phyloP scores from a whole-genome alignment of 768 basidiomycete genomes.

The Krasilnikovozyma curviuscula region DNA sequence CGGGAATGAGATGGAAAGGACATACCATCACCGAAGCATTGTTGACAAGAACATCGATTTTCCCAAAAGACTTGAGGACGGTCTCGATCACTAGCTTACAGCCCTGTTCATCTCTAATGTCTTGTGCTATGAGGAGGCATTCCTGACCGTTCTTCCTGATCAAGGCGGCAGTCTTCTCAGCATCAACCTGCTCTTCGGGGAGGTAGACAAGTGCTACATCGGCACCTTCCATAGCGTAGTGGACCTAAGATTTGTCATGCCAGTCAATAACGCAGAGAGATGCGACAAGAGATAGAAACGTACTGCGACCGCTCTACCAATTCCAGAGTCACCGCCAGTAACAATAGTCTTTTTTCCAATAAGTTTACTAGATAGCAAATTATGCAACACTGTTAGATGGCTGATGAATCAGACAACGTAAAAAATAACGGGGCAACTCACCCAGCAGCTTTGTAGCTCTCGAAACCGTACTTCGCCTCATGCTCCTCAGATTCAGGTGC shows the following conservation, averaged over 20 bases:
- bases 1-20: too few relatives aligned
- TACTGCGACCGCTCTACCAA: slow-evolving; percentile 32
- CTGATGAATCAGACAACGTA: not conserved
- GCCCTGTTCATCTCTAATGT: slow-evolving; percentile 24
- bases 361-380: slow-evolving; percentile 34
- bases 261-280: too few relatives aligned
- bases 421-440: not conserved
- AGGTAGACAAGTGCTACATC: slow-evolving; percentile 17
- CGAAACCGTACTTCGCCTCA: slow-evolving; percentile 23
- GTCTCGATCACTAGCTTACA: slow-evolving; percentile 23
- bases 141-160: slow-evolving; percentile 7
- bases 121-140: slow-evolving; percentile 23
- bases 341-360: slow-evolving; percentile 34
- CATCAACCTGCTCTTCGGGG: slow-evolving; percentile 12
- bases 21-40: slow-evolving; percentile 9
- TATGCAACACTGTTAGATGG: too few relatives aligned
- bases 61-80: slow-evolving; percentile 17
- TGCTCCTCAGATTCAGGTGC: slow-evolving; percentile 21
- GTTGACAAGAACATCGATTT: slow-evolving; percentile 6
- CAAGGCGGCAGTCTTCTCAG: slow-evolving; percentile 1
- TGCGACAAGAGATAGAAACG: too few relatives aligned
- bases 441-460: slow-evolving; percentile 23
- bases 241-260: too few relatives aligned
- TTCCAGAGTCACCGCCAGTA: slow-evolving; percentile 37
- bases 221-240: slow-evolving; percentile 29